phyloP scores from a whole-genome alignment of 768 basidiomycete genomes.

The Dictyophora rubrovolvata region DNA sequence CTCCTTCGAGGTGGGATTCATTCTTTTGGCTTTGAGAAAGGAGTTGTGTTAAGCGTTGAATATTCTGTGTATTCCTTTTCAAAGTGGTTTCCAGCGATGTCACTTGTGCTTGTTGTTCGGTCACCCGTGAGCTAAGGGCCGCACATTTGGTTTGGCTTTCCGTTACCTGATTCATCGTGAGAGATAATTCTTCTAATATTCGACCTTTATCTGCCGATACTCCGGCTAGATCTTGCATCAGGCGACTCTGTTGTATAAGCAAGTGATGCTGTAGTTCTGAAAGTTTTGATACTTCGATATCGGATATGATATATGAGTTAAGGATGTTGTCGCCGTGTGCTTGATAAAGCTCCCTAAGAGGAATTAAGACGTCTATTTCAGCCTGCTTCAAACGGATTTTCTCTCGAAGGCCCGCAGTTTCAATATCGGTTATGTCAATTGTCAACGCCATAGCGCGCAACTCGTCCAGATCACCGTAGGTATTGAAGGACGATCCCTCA shows the following conservation, averaged over 20 bases:
- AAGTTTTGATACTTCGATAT: conserved; percentile 27
- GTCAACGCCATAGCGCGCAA: not conserved
- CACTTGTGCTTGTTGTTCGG: conserved; percentile 3
- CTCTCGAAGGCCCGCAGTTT: not conserved
- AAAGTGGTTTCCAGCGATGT: not conserved
- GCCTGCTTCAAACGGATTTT: conserved; percentile 6
- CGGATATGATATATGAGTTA: conserved; percentile 20
- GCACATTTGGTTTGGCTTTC: conserved; percentile 16
- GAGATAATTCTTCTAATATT: conserved; percentile 16
- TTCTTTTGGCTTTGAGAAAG: conserved; percentile 49
- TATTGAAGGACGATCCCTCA: not conserved
- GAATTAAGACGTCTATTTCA: conserved; percentile 14
- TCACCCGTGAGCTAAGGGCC: conserved; percentile 19
- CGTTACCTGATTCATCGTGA: conserved; percentile 13
- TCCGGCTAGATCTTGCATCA: conserved; percentile 27
- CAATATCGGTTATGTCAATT: not conserved
- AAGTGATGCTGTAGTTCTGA: conserved; percentile 28
- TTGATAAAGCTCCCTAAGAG: conserved; percentile 23
- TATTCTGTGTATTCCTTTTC: conserved; percentile 24
- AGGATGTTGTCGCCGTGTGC: conserved; percentile 27
- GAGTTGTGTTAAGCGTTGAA: conserved; percentile 38
- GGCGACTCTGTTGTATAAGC: conserved; percentile 31
- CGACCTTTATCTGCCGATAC: conserved; percentile 15
- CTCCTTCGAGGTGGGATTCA: conserved; percentile 58
- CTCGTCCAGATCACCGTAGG: not conserved